Evolutionary conservation across 371 early-diverging fungal species (phyloP).

Genomic region (Catenaria anguillulae): DNA sequence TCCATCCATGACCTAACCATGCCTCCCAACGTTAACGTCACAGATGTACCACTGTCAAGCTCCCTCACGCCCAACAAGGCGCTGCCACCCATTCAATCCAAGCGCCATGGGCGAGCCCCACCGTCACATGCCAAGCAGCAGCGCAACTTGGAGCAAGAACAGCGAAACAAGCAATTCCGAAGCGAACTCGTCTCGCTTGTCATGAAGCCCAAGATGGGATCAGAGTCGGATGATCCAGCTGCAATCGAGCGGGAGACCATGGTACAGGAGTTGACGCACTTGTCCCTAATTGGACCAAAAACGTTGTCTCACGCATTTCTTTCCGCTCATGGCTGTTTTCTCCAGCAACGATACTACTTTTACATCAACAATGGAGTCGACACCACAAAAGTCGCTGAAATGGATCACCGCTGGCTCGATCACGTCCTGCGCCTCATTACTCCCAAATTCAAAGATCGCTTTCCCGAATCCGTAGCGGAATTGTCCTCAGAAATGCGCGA

Average conservation of each 20-base stretch:
- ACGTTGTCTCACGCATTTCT: neutral
- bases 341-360: constrained; percentile 42
- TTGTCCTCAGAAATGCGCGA: constrained; percentile 36
- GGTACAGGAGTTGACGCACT: neutral
- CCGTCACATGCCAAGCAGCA: neutral
- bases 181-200: neutral
- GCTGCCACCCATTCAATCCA: neutral
- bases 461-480: constrained; percentile 14
- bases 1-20: too few relatives aligned
- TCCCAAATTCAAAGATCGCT: constrained; percentile 16
- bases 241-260: constrained; percentile 1
- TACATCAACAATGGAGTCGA: constrained; percentile 40
- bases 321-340: too few relatives aligned
- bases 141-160: neutral
- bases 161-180: neutral
- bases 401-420: constrained; percentile 35
- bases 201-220: too few relatives aligned
- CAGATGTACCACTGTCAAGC: too few relatives aligned
- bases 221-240: neutral
- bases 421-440: constrained; percentile 29
- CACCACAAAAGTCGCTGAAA: constrained; percentile 35
- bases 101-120: neutral
- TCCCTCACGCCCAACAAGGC: neutral
- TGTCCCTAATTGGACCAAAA: neutral
- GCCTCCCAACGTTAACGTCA: too few relatives aligned